Conservation (phyloP, 371 early-diverging fungal species). For the Mucor saturninus region DNA sequence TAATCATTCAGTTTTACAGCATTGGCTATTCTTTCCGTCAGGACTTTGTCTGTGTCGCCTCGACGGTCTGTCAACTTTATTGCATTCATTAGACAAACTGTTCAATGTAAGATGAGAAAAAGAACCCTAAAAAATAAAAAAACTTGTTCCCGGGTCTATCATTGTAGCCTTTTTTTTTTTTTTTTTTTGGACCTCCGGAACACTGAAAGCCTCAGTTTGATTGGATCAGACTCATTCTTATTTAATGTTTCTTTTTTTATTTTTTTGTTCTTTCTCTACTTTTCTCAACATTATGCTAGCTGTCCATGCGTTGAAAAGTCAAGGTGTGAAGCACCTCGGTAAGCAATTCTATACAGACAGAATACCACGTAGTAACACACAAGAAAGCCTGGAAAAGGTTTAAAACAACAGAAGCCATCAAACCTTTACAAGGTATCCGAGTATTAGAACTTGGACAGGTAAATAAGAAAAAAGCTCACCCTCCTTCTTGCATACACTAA, state of each 20-base stretch:
- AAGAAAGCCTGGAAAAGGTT: conserved; percentile 2
- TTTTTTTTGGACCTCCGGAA: not conserved
- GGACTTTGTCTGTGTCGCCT: conserved; percentile 57
- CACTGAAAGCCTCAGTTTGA: not conserved
- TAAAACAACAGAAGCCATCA: conserved; percentile 12
- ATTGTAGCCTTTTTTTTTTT: not conserved
- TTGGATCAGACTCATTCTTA: conserved; percentile 23
- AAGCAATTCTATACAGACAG: too few species aligned
- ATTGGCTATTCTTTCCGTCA: conserved; percentile 49
- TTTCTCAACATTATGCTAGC: not conserved
- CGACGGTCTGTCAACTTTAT: conserved; percentile 49
- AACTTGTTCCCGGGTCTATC: too few species aligned
- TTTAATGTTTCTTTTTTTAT: not conserved
- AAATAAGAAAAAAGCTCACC: not conserved
- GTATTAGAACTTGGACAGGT: conserved; percentile 61
- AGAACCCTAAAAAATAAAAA: too few species aligned
- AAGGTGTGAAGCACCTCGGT: too few species aligned
- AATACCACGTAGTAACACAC: too few species aligned
- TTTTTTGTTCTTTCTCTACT: not conserved
- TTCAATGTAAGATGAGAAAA: too few species aligned
- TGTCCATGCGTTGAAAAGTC: too few species aligned
- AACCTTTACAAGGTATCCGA: conserved; percentile 53
- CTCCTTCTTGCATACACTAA: not conserved
- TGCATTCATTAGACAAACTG: conserved; percentile 1
- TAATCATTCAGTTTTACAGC: conserved; percentile 35